Evolutionary conservation across 1,284 basidiomycete species (phyloP), one percentile per base, ranked within the genome.

Genomic region (Apiotrichum siamense): DNA sequence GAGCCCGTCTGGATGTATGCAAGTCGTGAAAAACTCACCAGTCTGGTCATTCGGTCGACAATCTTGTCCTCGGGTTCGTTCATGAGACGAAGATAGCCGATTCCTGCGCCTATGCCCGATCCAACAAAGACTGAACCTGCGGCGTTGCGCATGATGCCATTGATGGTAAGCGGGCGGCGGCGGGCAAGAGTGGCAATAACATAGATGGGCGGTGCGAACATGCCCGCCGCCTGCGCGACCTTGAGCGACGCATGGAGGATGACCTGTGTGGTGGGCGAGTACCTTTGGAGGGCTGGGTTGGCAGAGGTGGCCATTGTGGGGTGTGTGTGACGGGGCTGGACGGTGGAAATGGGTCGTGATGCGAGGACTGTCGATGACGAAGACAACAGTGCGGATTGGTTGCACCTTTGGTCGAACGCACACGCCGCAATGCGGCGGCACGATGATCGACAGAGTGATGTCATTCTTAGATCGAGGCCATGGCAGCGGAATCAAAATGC

Each of bases 171-270:
- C 60, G 62, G 25, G 49, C 57, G 47, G 23, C 63, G 52, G 17
- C 61, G 55, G 21, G 64, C 47, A 12, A 68, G 49, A 1, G 59
- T 46, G 6, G 62, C 44, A 26, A 67, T 33, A 43, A 73, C 41
- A 58, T 67, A 72, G n/a, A 62, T 49, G 4, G 72, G 70, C 2
- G 70, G 69, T 10, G 60, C 54, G 49, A 70, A 45, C 54, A 70
- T 61, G 3, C 63, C 54, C 7, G 58, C 49, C n/a, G 64, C 55
- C 60, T 75, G 67, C 29, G 70, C 69, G 31, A 58, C 55, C 44
- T 64, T 63, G 32, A 72, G 57, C 3, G 63, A 33, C 4, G 60
- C 52, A 49, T 72, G 67, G 17, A 61, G 52, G 26, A 62, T 49
- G 20, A 70, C 53, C 56, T 71, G 66, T 18, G 54, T 64, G 18